Conservation (phyloP, 2,329 filamentous ascomycete species). For the Shiraia sp. region DNA sequence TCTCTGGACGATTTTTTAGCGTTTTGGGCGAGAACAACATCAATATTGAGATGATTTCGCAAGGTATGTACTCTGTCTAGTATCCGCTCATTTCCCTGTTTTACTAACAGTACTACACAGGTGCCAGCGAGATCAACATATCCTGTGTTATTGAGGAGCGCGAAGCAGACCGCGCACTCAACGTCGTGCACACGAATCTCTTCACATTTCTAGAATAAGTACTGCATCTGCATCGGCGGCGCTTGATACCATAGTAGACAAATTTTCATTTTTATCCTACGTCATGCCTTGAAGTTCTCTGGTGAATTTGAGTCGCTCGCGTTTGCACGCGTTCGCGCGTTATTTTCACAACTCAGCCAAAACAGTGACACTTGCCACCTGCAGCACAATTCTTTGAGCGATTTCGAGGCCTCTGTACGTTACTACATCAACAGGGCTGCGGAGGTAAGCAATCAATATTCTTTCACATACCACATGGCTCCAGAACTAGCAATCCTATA, state of each 20-base stretch:
- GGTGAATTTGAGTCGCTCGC: slow-evolving; percentile 4
- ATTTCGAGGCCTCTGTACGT: no score
- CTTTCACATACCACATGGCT: no score
- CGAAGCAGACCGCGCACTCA: slow-evolving; percentile 91
- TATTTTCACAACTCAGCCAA: background rate
- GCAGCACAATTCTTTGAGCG: background rate
- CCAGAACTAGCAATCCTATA: no score
- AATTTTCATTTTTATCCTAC: slow-evolving; percentile 4
- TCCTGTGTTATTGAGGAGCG: slow-evolving; percentile 93
- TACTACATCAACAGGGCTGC: no score
- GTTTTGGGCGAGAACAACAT: slow-evolving; percentile 90
- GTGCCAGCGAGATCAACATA: slow-evolving; percentile 98
- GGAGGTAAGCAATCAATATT: no score
- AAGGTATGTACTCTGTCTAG: slow-evolving; percentile 64
- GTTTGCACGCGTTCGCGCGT: background rate
- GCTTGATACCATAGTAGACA: slow-evolving; percentile 29
- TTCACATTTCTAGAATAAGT: slow-evolving; percentile 87
- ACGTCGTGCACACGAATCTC: slow-evolving; percentile 92
- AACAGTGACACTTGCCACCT: background rate
- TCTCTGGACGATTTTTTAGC: slow-evolving; percentile 92
- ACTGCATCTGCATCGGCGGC: slow-evolving; percentile 30
- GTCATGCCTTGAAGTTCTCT: background rate
- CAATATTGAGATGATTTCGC: slow-evolving; percentile 99
- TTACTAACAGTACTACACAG: slow-evolving; percentile 50
- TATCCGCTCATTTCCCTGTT: background rate